Conservation (phyloP, 2,329 filamentous ascomycete genomes). For the Penicillium sp. region DNA sequence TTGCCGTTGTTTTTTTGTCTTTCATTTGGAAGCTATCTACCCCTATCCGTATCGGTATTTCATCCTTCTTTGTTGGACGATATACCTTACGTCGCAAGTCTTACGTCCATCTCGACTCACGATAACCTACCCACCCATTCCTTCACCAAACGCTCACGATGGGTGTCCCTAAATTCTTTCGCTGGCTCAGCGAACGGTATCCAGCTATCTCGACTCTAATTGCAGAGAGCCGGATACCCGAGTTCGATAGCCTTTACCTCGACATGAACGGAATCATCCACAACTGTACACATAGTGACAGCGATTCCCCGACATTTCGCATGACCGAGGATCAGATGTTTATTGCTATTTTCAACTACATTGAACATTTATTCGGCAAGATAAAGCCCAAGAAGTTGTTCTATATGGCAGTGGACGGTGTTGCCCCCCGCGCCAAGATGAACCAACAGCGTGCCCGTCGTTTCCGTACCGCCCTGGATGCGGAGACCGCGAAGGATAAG, state of each 20-base stretch:
- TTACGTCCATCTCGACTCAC: constrained; percentile 1
- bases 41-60: neutral
- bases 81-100: constrained; percentile 11
- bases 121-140: neutral
- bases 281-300: constrained; percentile 98
- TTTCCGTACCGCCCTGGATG: constrained; percentile 91
- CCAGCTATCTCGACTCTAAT: constrained; percentile 98
- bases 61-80: constrained; percentile 4
- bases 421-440: constrained; percentile 98
- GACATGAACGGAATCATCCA: constrained; percentile 99
- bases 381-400: constrained; percentile 98
- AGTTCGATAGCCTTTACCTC: constrained; percentile 92
- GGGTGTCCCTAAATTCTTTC: constrained; percentile 87
- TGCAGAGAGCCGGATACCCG: constrained; percentile 96
- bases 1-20: constrained; percentile 1
- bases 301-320: constrained; percentile 86
- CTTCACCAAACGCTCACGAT: constrained; percentile 43
- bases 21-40: neutral
- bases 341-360: constrained; percentile 99
- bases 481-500: constrained; percentile 86
- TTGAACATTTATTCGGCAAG: constrained; percentile 96
- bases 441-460: constrained; percentile 96
- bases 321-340: constrained; percentile 99
- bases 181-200: constrained; percentile 99
- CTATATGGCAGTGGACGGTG: constrained; percentile 99